Evolutionary conservation across 768 basidiomycete genomes (phyloP).

Genomic region (Phanerochaete carnosa): DNA sequence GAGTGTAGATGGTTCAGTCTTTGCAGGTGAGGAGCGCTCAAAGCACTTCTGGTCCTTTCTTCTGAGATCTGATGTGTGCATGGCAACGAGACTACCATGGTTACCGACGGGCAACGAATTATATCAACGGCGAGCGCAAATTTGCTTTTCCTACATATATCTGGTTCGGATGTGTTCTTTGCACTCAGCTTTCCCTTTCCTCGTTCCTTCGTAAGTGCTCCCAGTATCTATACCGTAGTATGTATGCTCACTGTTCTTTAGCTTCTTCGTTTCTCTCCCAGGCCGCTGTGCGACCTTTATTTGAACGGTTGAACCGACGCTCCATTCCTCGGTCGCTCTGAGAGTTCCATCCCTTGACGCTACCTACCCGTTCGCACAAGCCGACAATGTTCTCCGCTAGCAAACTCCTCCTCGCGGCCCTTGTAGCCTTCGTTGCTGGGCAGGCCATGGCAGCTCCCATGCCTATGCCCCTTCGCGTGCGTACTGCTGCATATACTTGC

Average conservation of each 20-base stretch:
- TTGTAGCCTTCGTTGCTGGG: conserved; percentile 42
- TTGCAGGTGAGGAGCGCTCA: neutral
- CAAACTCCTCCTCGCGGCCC: conserved; percentile 36
- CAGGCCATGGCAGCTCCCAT: conserved; percentile 39
- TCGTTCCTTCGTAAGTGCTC: conserved; percentile 21
- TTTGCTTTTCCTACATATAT: conserved; percentile 16
- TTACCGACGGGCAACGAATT: neutral
- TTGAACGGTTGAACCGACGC: conserved; percentile 26
- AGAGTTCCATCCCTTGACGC: neutral
- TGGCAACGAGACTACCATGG: conserved; percentile 7
- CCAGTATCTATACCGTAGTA: neutral
- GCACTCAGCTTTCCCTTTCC: conserved; percentile 16
- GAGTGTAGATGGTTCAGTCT: no score
- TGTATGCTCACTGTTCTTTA: conserved; percentile 11
- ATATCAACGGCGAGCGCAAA: neutral
- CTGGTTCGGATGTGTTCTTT: conserved; percentile 10
- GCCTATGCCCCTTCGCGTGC: conserved; percentile 41
- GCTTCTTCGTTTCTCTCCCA: conserved; percentile 19
- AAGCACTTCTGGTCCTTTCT: no score
- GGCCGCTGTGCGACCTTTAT: conserved; percentile 33
- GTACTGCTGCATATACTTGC: conserved; percentile 11
- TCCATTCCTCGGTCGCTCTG: conserved; percentile 12
- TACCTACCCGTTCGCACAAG: conserved; percentile 15
- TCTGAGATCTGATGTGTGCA: neutral
- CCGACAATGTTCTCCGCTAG: conserved; percentile 43